A percentile compares a stretch with the other conserved stretches of the same genome.
phyloP scores from a whole-genome alignment of 495 filamentous ascomycete species.

The Astrothelium macrocarpum region DNA sequence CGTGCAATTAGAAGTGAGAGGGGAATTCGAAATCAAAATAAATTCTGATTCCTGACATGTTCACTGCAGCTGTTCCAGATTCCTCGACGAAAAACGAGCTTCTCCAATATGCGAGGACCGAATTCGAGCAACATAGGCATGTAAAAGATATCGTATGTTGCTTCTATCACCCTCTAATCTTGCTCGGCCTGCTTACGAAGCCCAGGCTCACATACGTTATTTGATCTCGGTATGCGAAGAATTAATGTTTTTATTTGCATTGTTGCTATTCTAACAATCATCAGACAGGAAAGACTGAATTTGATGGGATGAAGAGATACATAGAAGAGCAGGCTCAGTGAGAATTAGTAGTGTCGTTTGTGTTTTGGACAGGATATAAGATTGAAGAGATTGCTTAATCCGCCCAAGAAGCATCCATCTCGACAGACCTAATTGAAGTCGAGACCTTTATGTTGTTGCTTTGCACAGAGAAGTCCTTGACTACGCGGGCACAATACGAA shows the following conservation, averaged over 20 bases:
- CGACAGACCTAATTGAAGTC: not conserved
- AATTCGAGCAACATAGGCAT: constrained; percentile 62
- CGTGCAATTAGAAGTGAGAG: constrained; percentile 31
- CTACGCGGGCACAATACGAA: no score
- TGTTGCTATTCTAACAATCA: not conserved
- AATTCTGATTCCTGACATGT: not conserved
- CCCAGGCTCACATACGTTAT: constrained; percentile 48
- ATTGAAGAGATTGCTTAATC: not conserved
- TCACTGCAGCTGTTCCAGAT: constrained; percentile 40
- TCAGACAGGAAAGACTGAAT: constrained; percentile 48
- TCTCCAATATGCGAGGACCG: constrained; percentile 57
- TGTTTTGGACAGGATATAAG: not conserved
- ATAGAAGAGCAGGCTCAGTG: constrained; percentile 38
- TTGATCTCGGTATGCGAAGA: constrained; percentile 38
- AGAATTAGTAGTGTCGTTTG: not conserved
- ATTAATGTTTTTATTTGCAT: not conserved
- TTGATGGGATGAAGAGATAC: constrained; percentile 49
- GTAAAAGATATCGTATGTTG: constrained; percentile 60
- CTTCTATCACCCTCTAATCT: not conserved
- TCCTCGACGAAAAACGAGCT: constrained; percentile 53
- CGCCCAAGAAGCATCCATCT: not conserved
- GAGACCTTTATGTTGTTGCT: no score
- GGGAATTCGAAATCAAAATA: not conserved
- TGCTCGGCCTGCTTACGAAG: not conserved
- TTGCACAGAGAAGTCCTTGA: no score